A percentile compares a stretch with the other conserved stretches of the same genome.
Conservation (phyloP, 2,329 filamentous ascomycete species). For the Aspergillus sp. region DNA sequence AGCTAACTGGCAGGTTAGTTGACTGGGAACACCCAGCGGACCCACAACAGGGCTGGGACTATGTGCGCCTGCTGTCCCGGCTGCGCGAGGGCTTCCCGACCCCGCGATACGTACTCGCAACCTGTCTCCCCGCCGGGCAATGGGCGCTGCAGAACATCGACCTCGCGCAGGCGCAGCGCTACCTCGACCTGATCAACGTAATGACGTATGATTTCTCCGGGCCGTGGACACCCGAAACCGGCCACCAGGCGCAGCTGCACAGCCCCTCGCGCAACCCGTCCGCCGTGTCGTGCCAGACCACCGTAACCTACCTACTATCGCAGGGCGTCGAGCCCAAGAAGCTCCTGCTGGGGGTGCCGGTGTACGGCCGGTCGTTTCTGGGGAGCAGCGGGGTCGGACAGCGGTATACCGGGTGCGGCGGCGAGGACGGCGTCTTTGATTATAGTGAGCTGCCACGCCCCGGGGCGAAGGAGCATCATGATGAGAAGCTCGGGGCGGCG, state of each 20-base stretch:
- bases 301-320: conserved; percentile 62
- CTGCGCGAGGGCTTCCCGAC: conserved; percentile 66
- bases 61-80: conserved; percentile 64
- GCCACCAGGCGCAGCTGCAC: conserved; percentile 75
- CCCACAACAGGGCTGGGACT: conserved; percentile 65
- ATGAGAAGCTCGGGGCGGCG: conserved; percentile 66
- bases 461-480: conserved; percentile 63
- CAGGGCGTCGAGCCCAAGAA: conserved; percentile 68
- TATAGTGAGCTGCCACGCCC: conserved; percentile 66
- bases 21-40: conserved; percentile 76
- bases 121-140: conserved; percentile 67
- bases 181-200: conserved; percentile 73
- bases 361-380: conserved; percentile 73
- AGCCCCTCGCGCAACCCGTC: conserved; percentile 44
- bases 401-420: conserved; percentile 50
- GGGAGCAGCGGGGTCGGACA: conserved; percentile 64
- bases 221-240: conserved; percentile 63
- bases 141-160: conserved; percentile 69
- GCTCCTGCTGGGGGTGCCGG: conserved; percentile 72
- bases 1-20: conserved; percentile 49
- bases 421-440: conserved; percentile 69
- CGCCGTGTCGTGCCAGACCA: conserved; percentile 60
- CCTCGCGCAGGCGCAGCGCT: conserved; percentile 58
- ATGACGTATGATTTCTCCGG: conserved; percentile 80
- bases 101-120: conserved; percentile 67